A percentile compares a stretch with the other conserved stretches of the same genome.
These are phyloP conservation scores for Yamadazyma friedrichii DNA, from an alignment of 1,139 yeast genomes.

Conservation along the genomic window DNA sequence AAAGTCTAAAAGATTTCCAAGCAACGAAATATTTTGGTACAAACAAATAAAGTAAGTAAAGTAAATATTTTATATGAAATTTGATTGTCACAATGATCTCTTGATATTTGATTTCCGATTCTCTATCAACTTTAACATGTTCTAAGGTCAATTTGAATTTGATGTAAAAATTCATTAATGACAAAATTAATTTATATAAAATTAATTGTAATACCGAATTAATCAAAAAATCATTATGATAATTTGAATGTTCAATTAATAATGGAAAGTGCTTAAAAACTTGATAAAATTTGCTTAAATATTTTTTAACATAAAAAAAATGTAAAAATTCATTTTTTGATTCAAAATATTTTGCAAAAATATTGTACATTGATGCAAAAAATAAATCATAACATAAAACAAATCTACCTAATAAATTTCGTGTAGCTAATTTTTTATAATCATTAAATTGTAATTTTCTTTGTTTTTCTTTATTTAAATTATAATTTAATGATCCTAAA, in stretches of 20 bases:
- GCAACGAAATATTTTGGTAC: slow-evolving; percentile 4
- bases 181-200: not conserved
- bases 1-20: slow-evolving; percentile 6
- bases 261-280: slow-evolving; percentile 1
- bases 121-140: not conserved
- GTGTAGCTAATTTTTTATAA: not conserved
- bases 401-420: slow-evolving; percentile 1
- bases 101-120: not conserved
- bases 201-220: slow-evolving; percentile 1
- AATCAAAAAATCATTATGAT: slow-evolving; percentile 1
- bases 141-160: slow-evolving; percentile 4
- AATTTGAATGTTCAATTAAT: slow-evolving; percentile 2
- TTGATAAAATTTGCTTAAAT: not conserved
- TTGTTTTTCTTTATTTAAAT: not conserved
- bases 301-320: slow-evolving; percentile 6
- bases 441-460: not conserved
- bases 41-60: slow-evolving; percentile 1
- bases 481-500: slow-evolving; percentile 1
- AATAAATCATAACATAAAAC: slow-evolving; percentile 1
- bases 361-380: slow-evolving; percentile 1
- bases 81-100: not conserved
- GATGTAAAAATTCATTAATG: slow-evolving; percentile 1
- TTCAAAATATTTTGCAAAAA: not conserved
- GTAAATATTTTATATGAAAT: not conserved
- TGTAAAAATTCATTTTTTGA: not conserved